Conservation (phyloP, 495 filamentous ascomycete species). For the Penicillium subrubescens region DNA sequence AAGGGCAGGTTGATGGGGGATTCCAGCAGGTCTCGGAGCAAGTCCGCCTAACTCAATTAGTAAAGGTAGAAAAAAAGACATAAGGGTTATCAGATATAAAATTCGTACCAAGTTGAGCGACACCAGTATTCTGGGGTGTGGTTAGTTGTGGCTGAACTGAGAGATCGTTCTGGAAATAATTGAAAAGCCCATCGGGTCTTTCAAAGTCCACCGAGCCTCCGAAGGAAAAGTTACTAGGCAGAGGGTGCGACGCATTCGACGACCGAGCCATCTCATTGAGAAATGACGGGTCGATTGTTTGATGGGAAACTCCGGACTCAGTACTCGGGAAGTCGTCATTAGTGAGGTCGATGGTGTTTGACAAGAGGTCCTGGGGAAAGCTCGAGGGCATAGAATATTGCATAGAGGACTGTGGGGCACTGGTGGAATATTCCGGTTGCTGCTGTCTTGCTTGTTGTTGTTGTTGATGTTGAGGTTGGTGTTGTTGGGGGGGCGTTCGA, state of each 20-base stretch:
- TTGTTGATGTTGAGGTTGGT: constrained; percentile 28
- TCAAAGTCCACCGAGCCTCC: constrained; percentile 32
- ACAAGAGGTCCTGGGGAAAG: constrained; percentile 29
- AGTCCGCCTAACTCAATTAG: not conserved
- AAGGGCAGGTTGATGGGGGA: constrained; percentile 12
- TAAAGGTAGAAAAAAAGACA: not conserved
- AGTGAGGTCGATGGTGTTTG: constrained; percentile 36
- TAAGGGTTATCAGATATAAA: not conserved
- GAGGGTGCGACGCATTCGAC: constrained; percentile 8
- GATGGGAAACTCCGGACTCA: constrained; percentile 25
- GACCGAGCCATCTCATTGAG: constrained; percentile 30
- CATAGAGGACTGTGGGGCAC: constrained; percentile 24
- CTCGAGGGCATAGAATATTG: constrained; percentile 31
- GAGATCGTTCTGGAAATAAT: constrained; percentile 38
- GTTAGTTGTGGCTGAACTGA: constrained; percentile 21
- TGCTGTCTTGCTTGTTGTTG: constrained; percentile 27
- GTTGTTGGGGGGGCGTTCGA: constrained; percentile 20
- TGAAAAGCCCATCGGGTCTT: constrained; percentile 21
- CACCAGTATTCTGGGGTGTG: not conserved
- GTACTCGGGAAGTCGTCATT: constrained; percentile 35
- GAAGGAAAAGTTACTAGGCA: constrained; percentile 31
- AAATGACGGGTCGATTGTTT: constrained; percentile 48
- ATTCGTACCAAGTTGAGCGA: not conserved
- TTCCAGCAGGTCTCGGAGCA: not conserved
- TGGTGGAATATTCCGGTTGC: constrained; percentile 18